Base-by-base conservation (phyloP, 2,329 filamentous ascomycete species). In the Colletotrichum higginsianum region DNA sequence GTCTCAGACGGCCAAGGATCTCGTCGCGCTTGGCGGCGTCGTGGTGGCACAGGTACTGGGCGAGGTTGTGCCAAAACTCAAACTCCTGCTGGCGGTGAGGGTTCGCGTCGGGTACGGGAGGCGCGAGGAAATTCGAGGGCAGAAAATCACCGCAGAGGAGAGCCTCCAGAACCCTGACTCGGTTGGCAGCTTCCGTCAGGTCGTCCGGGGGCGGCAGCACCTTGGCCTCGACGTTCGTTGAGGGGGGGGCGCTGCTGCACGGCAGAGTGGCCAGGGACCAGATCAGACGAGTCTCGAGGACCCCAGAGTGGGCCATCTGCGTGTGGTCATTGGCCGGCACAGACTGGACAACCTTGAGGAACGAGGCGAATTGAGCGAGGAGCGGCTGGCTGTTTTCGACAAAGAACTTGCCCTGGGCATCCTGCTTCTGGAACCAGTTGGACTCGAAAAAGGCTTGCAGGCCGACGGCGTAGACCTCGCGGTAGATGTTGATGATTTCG, bases 31-130 rank as follows among this genome's bases (percentile, higher is more conserved):
- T 69, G 82, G 84, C 69, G 77, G 79, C 74, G 71, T 93, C 90
- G 73, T 91, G 88, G 40, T 82, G 79, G 21, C 70, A 61, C 38
- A 94, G 86, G 77, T 93, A 94, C 73, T 92, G 89, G 61, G 91
- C 94, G 18, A 98, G 86, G 35, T 89, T 87, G 78, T 92, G 90
- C 95, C 95, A 98, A 82, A 98, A 98, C 72, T 94, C 90, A 64
- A 93, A 85, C 75, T 95, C 91, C 42, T 91, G 86, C 44, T 85
- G 84, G 67, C 87, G 85, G 66, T 90, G 84, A 71, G 87, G 85
- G 73, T 89, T 87, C 35, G 85, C 82, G 72, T 85, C 84, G 72
- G 83, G 82, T 23, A 86, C 83, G 80, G 82, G 88, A 30, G 82
- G 80, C 6, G 84, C 84, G 60, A 92, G 84, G 9, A 87, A 89